These are phyloP conservation scores for Penicillium antarcticum DNA, from an alignment of 495 filamentous ascomycete genomes.

Conservation along the genomic window DNA sequence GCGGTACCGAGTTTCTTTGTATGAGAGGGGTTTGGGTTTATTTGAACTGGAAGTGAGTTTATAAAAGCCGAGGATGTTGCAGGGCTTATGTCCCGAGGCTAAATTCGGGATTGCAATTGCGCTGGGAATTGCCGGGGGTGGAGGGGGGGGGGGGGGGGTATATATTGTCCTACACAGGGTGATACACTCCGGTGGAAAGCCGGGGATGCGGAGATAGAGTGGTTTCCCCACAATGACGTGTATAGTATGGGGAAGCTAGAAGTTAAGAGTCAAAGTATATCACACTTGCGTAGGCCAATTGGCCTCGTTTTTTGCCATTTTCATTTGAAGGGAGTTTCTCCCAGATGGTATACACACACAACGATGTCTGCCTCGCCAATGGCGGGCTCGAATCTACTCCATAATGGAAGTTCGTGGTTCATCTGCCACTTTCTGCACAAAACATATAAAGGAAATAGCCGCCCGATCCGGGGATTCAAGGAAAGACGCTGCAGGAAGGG, in stretches of 20 bases:
- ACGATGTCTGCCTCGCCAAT: neutral
- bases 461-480: slow-evolving; percentile 15
- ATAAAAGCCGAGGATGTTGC: neutral
- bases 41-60: neutral
- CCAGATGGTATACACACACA: slow-evolving; percentile 17
- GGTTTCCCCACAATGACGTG: slow-evolving; percentile 1
- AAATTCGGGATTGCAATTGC: neutral
- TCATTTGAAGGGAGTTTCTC: slow-evolving; percentile 12
- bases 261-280: neutral
- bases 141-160: no score
- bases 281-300: slow-evolving; percentile 14
- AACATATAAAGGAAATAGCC: slow-evolving; percentile 12
- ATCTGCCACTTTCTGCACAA: slow-evolving; percentile 7
- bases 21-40: neutral
- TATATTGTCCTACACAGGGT: no score
- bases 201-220: neutral
- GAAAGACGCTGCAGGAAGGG: slow-evolving; percentile 23
- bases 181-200: no score
- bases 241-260: neutral
- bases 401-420: slow-evolving; percentile 2
- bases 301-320: slow-evolving; percentile 24
- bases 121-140: neutral
- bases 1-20: neutral
- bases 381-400: slow-evolving; percentile 1
- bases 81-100: neutral